Evolutionary conservation across 1,284 basidiomycete species (phyloP), one percentile per base, ranked within the genome.

Genomic region (Xerocomus nothofagi): DNA sequence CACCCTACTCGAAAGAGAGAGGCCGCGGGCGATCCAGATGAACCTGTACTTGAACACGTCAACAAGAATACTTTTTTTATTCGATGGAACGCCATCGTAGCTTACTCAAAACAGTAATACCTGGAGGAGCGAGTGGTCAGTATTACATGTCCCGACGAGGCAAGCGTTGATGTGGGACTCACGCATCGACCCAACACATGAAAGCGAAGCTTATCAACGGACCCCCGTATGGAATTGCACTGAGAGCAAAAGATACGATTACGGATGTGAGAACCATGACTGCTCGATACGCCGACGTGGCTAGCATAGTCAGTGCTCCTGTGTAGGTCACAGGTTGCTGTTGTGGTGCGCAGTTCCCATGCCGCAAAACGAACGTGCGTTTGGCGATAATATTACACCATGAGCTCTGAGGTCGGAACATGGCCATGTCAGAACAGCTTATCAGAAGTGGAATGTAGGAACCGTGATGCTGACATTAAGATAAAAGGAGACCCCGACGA

Each of bases 31-130:
- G 38, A 87, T 79, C 88, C 88, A 91, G 31, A 88, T 79, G 59
- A 86, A 88, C 59, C 89, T 91, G 54, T 39, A 20, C 9, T 15
- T 43, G 12, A 23, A 49, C 20, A 37, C 15, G 47, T 49, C 44
- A 58, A 47, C 32, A 44, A 49, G 33, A 41, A 10, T 43, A 12
- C 44, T 39, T 20, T 31, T 27, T 31, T 55, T 2, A 29, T 14
- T 8, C n/a, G 24, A 46, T 14, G 33, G 23, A 8, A 18, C 39
- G 34, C 44, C 23, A 43, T 24, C 32, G 31, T 17, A 20, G 70
- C 86, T 71, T 62, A 91, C 89, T 93, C 90, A 60, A 91, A 93
- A 68, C 86, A 91, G 67, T 93, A 93, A 66, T 91, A 93, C 42
- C 90, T 91, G 58, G 24, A 37, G 17, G 43, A 23, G 24, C 10